A percentile compares a stretch with the other conserved stretches of the same genome.
phyloP scores from a whole-genome alignment of 2,329 filamentous ascomycete genomes.

The Diaporthe aspalathi region DNA sequence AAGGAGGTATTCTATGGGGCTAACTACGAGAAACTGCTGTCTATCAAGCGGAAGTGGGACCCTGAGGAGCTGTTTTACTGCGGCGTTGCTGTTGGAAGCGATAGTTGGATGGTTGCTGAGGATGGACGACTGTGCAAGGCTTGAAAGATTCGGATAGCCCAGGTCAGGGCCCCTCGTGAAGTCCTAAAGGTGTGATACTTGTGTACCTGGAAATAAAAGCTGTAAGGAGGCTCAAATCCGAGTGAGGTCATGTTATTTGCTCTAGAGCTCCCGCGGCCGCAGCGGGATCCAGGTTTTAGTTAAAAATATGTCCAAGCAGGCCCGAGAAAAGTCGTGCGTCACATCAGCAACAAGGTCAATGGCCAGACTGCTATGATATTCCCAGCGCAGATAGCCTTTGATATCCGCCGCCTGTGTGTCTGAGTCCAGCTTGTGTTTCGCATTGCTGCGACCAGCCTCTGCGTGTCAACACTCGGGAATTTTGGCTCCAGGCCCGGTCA shows the following conservation, averaged over 20 bases:
- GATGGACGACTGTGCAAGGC: conserved; percentile 46
- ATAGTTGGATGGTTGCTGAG: conserved; percentile 58
- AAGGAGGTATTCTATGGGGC: conserved; percentile 59
- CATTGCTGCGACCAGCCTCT: neutral
- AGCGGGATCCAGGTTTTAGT: neutral
- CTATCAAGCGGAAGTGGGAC: conserved; percentile 62
- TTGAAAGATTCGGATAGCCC: neutral
- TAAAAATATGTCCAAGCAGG: neutral
- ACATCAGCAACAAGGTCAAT: too few species aligned
- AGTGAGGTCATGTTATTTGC: neutral
- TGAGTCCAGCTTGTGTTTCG: neutral
- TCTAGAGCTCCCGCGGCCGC: neutral
- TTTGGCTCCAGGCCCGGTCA: neutral
- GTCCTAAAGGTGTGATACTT: too few species aligned
- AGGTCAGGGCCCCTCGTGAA: neutral
- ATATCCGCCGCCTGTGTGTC: too few species aligned
- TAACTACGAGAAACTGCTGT: conserved; percentile 55
- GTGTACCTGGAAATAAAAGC: neutral
- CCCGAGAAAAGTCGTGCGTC: neutral
- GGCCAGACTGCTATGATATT: neutral
- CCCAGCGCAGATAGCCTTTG: too few species aligned
- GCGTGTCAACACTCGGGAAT: too few species aligned
- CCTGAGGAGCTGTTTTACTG: conserved; percentile 60
- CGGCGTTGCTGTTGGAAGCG: conserved; percentile 61
- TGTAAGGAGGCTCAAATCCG: neutral